Evolutionary conservation across 129 eudicot genomes (phyloP).

Genomic region (Lactuca saligna): DNA sequence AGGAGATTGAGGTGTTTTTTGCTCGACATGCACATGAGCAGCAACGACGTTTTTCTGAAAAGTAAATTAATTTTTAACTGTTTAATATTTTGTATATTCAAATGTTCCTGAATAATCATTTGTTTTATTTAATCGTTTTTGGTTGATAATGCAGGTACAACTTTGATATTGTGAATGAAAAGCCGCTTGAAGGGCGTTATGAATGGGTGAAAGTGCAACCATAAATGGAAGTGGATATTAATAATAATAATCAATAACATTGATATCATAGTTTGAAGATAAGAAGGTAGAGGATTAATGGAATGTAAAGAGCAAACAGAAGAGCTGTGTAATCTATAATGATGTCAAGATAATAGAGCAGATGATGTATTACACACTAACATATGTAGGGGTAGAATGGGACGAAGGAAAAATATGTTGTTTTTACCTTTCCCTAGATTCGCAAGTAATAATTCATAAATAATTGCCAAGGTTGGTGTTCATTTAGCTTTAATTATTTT

Average conservation of each 20-base stretch:
- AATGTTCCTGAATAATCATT: no score
- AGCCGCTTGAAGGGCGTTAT: constrained; percentile 82
- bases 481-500: constrained; percentile 7
- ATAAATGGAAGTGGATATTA: constrained; percentile 22
- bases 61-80: constrained; percentile 39
- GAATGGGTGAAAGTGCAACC: constrained; percentile 81
- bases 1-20: constrained; percentile 77
- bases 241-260: not conserved
- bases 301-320: constrained; percentile 38
- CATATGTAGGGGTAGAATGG: constrained; percentile 36
- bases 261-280: constrained; percentile 25
- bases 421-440: constrained; percentile 36
- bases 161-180: constrained; percentile 75
- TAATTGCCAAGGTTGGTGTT: constrained; percentile 30
- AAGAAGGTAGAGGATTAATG: constrained; percentile 31
- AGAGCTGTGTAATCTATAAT: constrained; percentile 46
- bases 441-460: constrained; percentile 49
- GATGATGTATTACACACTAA: constrained; percentile 51
- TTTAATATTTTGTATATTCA: not conserved
- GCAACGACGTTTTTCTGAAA: constrained; percentile 65
- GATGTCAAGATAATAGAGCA: constrained; percentile 44
- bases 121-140: not conserved
- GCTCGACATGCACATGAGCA: constrained; percentile 61
- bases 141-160: constrained; percentile 63
- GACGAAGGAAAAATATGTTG: constrained; percentile 16